These are phyloP conservation scores for Boletus pseudopeckii DNA, from an alignment of 768 basidiomycete genomes.

Conservation along the genomic window DNA sequence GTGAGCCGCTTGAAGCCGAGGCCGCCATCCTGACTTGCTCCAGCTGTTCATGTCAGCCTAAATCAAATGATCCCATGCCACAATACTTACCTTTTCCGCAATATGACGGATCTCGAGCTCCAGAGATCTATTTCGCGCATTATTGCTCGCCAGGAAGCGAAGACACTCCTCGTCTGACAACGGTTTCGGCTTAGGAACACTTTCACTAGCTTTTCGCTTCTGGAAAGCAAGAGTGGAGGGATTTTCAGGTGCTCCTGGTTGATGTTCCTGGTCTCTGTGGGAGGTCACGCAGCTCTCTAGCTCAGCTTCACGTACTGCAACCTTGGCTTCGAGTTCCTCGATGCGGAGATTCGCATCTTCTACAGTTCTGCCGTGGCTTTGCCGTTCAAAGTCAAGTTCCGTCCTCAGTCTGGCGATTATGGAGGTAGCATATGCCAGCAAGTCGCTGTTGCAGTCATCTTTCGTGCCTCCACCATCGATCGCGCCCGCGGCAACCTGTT, in stretches of 20 bases:
- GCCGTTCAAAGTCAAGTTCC: conserved; percentile 44
- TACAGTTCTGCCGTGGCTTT: conserved; percentile 39
- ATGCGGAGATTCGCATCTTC: conserved; percentile 41
- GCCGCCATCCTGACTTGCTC: conserved; percentile 17
- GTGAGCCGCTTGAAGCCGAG: background rate
- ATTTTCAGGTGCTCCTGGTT: background rate
- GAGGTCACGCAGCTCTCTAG: conserved; percentile 38
- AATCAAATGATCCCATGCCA: background rate
- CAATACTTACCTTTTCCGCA: conserved; percentile 32
- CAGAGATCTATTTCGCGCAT: conserved; percentile 40
- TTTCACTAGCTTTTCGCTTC: background rate
- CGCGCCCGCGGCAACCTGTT: conserved; percentile 7
- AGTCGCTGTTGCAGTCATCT: conserved; percentile 21
- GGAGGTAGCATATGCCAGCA: conserved; percentile 41
- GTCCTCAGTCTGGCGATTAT: conserved; percentile 42
- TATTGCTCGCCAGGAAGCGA: conserved; percentile 37
- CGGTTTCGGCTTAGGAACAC: conserved; percentile 13
- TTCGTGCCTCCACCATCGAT: background rate
- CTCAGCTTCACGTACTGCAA: conserved; percentile 57
- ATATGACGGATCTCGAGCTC: conserved; percentile 43
- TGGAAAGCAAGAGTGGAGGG: background rate
- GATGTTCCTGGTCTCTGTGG: background rate
- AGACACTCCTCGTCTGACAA: conserved; percentile 40
- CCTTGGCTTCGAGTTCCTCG: conserved; percentile 46
- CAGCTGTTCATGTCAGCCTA: conserved; percentile 12